A percentile compares a stretch with the other conserved stretches of the same genome.
Conservation (phyloP, 2,329 filamentous ascomycete species). For the Aspergillus aculeatus region DNA sequence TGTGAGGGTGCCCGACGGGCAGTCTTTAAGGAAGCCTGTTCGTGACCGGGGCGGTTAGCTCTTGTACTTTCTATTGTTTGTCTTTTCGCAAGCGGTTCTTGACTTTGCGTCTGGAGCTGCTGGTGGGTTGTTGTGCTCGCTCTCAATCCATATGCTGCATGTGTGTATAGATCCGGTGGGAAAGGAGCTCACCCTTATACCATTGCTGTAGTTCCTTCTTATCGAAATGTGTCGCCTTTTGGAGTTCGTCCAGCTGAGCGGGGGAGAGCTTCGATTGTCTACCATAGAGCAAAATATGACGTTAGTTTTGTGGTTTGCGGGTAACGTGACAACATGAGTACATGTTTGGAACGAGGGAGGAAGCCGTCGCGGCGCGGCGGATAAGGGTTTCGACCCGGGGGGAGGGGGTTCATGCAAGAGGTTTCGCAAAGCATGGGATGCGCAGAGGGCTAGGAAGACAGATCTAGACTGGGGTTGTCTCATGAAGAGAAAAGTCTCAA, state of each 20-base stretch:
- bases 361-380: too few species aligned
- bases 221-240: constrained; percentile 97
- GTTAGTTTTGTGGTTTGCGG: not conserved
- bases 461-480: too few species aligned
- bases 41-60: not conserved
- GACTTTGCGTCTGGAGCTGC: not conserved
- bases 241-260: constrained; percentile 90
- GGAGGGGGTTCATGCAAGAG: too few species aligned
- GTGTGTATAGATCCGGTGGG: too few species aligned
- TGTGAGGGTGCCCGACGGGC: constrained; percentile 91
- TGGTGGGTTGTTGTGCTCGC: not conserved
- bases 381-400: too few species aligned
- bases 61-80: too few species aligned
- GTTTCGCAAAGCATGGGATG: too few species aligned
- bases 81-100: too few species aligned
- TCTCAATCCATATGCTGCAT: not conserved
- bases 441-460: too few species aligned
- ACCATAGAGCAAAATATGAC: not conserved
- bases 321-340: not conserved
- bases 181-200: constrained; percentile 79
- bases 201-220: constrained; percentile 99
- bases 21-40: constrained; percentile 94
- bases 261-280: constrained; percentile 99
- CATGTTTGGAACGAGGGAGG: not conserved
- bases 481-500: too few species aligned